phyloP scores from a whole-genome alignment of 352 stramenopile species.

The Blastocystis sp. region DNA sequence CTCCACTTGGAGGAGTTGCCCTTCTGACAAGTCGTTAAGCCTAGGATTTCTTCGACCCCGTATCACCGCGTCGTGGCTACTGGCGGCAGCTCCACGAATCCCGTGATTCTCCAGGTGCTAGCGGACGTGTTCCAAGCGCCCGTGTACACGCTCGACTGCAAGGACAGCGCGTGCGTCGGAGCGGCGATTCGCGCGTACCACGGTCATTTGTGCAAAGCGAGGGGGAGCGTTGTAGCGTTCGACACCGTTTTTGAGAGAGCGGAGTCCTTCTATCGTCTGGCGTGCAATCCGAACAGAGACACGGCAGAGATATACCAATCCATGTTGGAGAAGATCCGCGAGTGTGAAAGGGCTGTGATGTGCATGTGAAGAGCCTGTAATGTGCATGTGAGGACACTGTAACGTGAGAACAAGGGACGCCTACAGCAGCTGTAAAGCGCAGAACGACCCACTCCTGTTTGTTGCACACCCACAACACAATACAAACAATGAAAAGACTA shows the following conservation, averaged over 20 bases:
- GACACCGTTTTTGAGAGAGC: background rate
- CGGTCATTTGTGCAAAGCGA: background rate
- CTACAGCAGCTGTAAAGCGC: too few species aligned
- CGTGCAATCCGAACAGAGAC: background rate
- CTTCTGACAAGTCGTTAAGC: background rate
- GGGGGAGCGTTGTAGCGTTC: background rate
- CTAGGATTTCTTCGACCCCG: slow-evolving; percentile 7
- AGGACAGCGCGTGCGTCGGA: slow-evolving; percentile 42
- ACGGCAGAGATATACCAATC: background rate
- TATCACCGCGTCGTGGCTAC: slow-evolving; percentile 25
- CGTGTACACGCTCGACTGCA: slow-evolving; percentile 58
- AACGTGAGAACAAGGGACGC: too few species aligned
- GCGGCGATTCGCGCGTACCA: slow-evolving; percentile 32
- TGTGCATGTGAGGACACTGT: too few species aligned
- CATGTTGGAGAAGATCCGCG: background rate
- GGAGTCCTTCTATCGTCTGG: background rate
- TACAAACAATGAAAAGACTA: background rate
- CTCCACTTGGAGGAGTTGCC: slow-evolving; percentile 45
- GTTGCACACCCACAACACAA: too few species aligned
- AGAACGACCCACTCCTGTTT: too few species aligned
- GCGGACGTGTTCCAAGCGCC: slow-evolving; percentile 32
- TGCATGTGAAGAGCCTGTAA: too few species aligned
- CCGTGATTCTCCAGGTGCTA: slow-evolving; percentile 40
- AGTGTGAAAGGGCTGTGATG: background rate
- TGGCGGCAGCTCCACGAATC: slow-evolving; percentile 26